These are phyloP conservation scores for Pseudonitzschia delicatissima DNA, from an alignment of 108 stramenopile species.

Conservation along the genomic window DNA sequence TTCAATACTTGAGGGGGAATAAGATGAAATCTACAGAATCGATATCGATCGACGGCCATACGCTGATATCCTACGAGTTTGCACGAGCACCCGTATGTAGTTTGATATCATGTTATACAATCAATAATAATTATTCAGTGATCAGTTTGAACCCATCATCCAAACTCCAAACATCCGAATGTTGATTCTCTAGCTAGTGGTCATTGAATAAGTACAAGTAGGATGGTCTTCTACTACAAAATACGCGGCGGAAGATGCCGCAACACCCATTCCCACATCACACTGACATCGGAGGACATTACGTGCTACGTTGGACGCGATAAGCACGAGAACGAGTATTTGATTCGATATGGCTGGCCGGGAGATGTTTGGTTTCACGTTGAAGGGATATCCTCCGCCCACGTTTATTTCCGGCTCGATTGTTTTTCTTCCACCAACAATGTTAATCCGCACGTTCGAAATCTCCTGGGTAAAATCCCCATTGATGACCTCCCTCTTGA, in stretches of 20 bases:
- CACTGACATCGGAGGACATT: conserved; percentile 11
- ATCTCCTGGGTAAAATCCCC: conserved; percentile 81
- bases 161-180: too few species aligned
- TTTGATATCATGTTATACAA: too few species aligned
- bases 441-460: conserved; percentile 96
- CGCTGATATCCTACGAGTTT: too few species aligned
- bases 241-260: conserved; percentile 29
- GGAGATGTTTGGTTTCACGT: conserved; percentile 92
- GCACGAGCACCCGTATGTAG: too few species aligned
- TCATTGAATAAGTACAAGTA: too few species aligned
- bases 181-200: too few species aligned
- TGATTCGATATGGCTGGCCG: conserved; percentile 93
- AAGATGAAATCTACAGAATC: too few species aligned
- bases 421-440: conserved; percentile 65
- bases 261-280: conserved; percentile 12
- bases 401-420: conserved; percentile 2
- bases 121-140: too few species aligned
- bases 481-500: conserved; percentile 83
- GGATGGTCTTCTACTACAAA: conserved; percentile 29
- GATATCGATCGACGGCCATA: too few species aligned
- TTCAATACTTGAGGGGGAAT: too few species aligned
- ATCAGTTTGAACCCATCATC: too few species aligned
- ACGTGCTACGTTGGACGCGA: conserved; percentile 82
- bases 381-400: background rate
- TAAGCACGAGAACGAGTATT: conserved; percentile 97